Base-by-base conservation (phyloP, 208 protist genomes). In the Wallacemonas rigidus region DNA sequence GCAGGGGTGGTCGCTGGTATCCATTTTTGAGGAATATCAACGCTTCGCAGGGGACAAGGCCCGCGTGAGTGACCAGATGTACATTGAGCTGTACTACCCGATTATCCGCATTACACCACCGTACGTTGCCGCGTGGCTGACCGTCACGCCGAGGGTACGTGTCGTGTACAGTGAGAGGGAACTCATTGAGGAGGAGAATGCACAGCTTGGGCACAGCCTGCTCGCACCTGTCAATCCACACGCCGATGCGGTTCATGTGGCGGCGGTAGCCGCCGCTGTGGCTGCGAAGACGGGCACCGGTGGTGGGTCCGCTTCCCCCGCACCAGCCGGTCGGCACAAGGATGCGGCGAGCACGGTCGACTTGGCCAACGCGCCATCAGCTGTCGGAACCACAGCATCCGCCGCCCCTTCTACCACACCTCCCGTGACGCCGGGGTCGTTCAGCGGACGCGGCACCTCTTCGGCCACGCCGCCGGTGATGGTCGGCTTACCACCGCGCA, bases 11-110 rank as follows among this genome's bases (percentile, higher is more conserved):
- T 98, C 97, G 0, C 77, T 98, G 1, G 97, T 98, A 2, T 98
- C 95, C 68, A 98, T 98, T 26, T 98, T 98, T 71, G 95, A 98
- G 57, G 97, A 99, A 70, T 99, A 99, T 78, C 89, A 92, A 68
- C 85, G 91, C 69, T 98, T 98, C 69, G 96, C 97, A 35, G 94
- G 95, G 2, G 95, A 93, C 71, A 99, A 99, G 82, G 96, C 88
- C 0, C 85, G 97, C 36, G 85, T 97, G 57, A 77, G 95, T 6
- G 98, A 99, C 81, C 97, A 98, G 85, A 97, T 98, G 75, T 99
- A 98, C 82, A 97, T 99, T 15, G 98, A 99, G 87, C 82, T 99
- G 15, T 99, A 98, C 79, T 85, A 97, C 56, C 90, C 92, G 11
- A 89, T 93, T 64, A 72, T 97, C 40, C 76, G 69, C 39, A 60